A percentile compares a stretch with the other conserved stretches of the same genome.
These are phyloP conservation scores for Clausena lansium DNA, from an alignment of 345 rosid genomes.

Conservation along the genomic window DNA sequence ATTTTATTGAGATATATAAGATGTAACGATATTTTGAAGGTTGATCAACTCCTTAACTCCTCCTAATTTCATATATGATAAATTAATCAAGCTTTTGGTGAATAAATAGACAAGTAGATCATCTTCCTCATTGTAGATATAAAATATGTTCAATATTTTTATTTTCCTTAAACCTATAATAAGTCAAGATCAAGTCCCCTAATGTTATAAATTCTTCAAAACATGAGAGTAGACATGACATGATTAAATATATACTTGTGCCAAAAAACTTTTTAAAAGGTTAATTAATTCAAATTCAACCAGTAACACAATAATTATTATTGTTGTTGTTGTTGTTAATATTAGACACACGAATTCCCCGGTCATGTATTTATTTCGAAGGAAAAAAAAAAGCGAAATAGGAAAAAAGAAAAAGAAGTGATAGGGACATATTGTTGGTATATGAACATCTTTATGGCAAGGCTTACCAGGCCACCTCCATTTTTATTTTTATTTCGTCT, in stretches of 20 bases:
- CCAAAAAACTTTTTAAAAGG: no score
- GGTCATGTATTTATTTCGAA: neutral
- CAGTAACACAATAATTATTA: no score
- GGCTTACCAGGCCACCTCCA: neutral
- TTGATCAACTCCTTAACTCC: slow-evolving; percentile 20
- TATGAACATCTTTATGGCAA: neutral
- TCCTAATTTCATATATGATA: neutral
- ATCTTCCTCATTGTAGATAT: neutral
- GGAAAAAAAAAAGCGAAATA: neutral
- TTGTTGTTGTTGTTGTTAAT: no score
- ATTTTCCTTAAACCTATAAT: no score
- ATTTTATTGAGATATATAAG: neutral
- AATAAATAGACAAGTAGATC: slow-evolving; percentile 5
- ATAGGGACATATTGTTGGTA: neutral
- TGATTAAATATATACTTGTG: no score
- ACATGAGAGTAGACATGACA: no score
- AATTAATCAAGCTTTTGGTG: slow-evolving; percentile 3
- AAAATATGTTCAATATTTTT: neutral
- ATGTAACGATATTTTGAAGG: slow-evolving; percentile 6
- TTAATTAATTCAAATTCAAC: no score
- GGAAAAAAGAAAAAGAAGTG: neutral
- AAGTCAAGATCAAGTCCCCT: no score
- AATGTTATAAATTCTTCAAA: no score
- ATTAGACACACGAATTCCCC: no score
- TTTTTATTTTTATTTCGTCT: neutral